Evolutionary conservation across 202 grass and related monocot species (phyloP), one percentile per base, ranked within the genome.

Genomic region (Elaeis oleifera): DNA sequence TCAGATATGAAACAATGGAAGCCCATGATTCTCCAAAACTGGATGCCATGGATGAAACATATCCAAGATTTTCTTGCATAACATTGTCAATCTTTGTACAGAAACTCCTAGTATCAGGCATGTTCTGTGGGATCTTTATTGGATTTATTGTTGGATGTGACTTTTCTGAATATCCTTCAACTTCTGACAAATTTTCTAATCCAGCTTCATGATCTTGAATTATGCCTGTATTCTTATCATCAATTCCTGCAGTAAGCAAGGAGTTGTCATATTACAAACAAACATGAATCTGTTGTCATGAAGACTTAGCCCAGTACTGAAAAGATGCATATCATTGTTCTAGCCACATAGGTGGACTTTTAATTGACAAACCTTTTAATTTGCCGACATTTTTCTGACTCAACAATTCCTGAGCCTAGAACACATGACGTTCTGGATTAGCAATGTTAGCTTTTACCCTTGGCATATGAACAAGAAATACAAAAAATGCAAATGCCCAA

Each of bases 381-480:
- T 29, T 67, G 60, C 36, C 63, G 14, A 61, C 71, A 54, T 54
- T 73, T 59, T 86, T 86, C 71, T 81, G 72, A 77, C 88, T 81
- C 68, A 96, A 74, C 72, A 74, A 49, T 79, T 91, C 88, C 58
- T 86, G 85, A 80, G 81, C 87, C 92, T 97, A 64, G 56, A 85
- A 74, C 21, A 56, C 80, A 54, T 23, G 59, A 73, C 11, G 13
- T 44, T 44, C 36, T 44, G 36, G 36, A 13, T 44, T 13, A 44
- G 23, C 63, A 68, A 80, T 57, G n/a, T 76, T 56, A 69, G 65
- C 22, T 75, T 63, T 70, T 19, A 61, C 25, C 22, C 69, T 64
- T 66, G 36, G 6, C 36, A 44, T 44, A 2, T 11, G 13, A 44
- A 44, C 36, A 44, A 44, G 1, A 44, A 44, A 13, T 9, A 44